Evolutionary conservation across 768 basidiomycete species (phyloP), one percentile per base, ranked within the genome.

Genomic region (Hydnum rufescens): DNA sequence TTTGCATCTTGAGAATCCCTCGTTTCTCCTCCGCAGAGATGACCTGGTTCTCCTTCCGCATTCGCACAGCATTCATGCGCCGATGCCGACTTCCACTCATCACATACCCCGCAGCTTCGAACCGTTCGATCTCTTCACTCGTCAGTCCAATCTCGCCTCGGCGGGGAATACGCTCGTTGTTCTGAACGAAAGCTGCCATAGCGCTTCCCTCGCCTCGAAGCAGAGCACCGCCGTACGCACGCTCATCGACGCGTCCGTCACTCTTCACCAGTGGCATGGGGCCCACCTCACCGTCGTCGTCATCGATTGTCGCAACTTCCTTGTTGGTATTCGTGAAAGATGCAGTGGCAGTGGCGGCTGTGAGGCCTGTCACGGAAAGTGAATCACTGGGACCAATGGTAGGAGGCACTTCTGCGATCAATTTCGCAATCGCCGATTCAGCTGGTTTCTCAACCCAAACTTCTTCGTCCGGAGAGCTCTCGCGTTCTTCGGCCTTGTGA

Each of bases 41-140:
- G 57, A 97, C 92, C 68, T 99, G 95, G 69, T 99, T 96, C 71
- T 99, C 95, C 72, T 97, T 97, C 62, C 93, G 71, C 78, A 99
- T 85, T 55, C 95, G 84, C 42, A 99, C 93, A 0, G 95, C 93
- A 59, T 97, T 99, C 95, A 99, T 99, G 65, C 89, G 74, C 57
- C 84, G 75, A 65, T 99, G 90, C 56, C 93, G 70, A 60, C 78
- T 84, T 43, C 93, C 95, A 59, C 84, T 89, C 95, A 97, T 99
- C 46, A 99, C 95, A 65, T 95, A 99, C 18, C 95, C 95, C 4
- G 82, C 83, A 23, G 71, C 61, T 69, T 99, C 95, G 66, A 74
- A 96, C 62, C 74, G 64, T 4, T 81, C 89, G 58, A 99, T 99
- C 64, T 87, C 76, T 29, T 79, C 78, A 8, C 87, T 78, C 5